Percentiles rank a stretch among this genome's conserved stretches.
Conservation (phyloP, 257 asterid genomes). For the Rubia yunnanensis region DNA sequence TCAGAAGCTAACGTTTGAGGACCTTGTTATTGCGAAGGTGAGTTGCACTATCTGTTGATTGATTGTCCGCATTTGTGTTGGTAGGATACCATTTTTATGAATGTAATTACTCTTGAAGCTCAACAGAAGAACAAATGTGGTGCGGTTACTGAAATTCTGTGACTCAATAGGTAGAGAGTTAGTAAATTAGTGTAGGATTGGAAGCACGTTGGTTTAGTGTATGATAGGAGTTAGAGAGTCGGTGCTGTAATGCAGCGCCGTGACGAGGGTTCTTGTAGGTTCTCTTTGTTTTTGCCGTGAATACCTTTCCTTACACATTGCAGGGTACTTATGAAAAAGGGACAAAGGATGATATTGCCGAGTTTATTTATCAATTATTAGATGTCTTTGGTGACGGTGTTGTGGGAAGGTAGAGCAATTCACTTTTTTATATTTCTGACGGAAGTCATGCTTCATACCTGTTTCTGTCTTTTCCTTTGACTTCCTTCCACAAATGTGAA, state of each 20-base stretch:
- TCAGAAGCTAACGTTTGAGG: constrained; percentile 64
- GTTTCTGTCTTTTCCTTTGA: not conserved
- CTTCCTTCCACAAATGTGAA: not conserved
- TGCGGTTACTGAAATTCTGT: not conserved
- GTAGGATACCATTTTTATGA: not conserved
- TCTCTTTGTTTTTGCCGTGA: not conserved
- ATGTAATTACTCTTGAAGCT: not conserved
- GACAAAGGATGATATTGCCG: constrained; percentile 75
- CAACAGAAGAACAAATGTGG: too few relatives aligned
- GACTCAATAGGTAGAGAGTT: not conserved
- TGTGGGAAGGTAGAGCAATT: constrained; percentile 49
- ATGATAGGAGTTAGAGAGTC: too few relatives aligned
- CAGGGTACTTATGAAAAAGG: constrained; percentile 93
- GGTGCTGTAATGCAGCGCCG: not conserved
- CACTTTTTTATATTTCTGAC: not conserved
- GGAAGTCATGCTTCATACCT: not conserved
- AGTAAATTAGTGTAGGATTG: not conserved
- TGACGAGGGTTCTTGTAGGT: not conserved
- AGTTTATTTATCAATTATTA: constrained; percentile 69
- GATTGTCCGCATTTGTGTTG: not conserved
- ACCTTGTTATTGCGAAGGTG: constrained; percentile 88
- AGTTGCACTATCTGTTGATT: not conserved
- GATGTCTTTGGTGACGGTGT: constrained; percentile 63
- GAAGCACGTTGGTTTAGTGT: not conserved
- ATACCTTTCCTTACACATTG: constrained; percentile 16